Conservation (phyloP, 2,329 filamentous ascomycete species). For the Fusarium proliferatum region DNA sequence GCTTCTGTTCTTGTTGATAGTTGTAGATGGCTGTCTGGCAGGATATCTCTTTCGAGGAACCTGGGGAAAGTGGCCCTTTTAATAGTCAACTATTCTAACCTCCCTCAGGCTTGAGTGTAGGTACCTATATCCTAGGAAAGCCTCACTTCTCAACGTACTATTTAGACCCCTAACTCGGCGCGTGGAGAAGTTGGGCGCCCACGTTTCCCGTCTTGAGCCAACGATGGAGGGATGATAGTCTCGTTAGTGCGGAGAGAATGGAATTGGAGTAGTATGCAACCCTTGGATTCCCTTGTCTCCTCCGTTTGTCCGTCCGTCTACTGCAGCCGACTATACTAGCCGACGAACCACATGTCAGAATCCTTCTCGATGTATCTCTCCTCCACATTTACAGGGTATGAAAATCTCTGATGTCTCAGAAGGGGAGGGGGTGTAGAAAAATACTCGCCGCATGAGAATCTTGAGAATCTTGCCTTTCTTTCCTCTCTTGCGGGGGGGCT, state of each 20-base stretch:
- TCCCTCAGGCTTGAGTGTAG: not conserved
- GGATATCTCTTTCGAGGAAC: not conserved
- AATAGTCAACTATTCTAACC: constrained; percentile 24
- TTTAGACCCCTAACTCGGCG: not conserved
- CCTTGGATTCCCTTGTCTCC: not conserved
- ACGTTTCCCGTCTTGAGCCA: constrained; percentile 13
- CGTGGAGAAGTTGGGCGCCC: constrained; percentile 21
- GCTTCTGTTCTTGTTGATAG: not conserved
- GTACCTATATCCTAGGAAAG: not conserved
- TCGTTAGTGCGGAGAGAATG: not conserved
- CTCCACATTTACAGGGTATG: not conserved
- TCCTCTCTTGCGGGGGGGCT: constrained; percentile 2
- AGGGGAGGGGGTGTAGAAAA: not conserved
- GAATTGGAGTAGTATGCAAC: constrained; percentile 19
- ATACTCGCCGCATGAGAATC: not conserved
- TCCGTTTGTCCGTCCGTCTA: constrained; percentile 39
- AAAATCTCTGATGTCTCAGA: constrained; percentile 16
- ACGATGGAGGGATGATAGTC: not conserved
- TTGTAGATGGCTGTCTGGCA: not conserved
- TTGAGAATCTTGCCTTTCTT: not conserved
- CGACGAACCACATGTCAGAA: constrained; percentile 28
- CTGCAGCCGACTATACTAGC: constrained; percentile 13
- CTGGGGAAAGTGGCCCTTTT: constrained; percentile 23
- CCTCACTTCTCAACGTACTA: constrained; percentile 15
- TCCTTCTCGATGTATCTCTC: not conserved